Base-by-base conservation (phyloP, 1,139 yeast genomes). In the Yamadazyma aaseri region DNA sequence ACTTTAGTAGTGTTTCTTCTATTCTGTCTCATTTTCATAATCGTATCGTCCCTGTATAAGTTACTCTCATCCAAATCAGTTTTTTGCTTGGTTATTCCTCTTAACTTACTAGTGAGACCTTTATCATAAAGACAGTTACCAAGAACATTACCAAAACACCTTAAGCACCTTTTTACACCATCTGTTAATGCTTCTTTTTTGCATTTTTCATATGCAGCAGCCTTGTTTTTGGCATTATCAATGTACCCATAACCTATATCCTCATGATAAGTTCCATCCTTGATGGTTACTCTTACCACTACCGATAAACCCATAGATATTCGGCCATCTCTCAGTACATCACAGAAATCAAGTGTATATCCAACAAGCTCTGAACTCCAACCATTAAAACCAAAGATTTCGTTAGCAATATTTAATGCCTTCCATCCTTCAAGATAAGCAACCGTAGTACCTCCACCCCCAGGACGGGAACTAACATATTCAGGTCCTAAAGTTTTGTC, bases 401-500 rank as follows among this genome's bases (percentile, higher is more conserved):
- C 84, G 49, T 85, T 85, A 11, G 95, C 94, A 30, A 85, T 58
- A 51, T 82, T 81, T 28, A 85, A 71, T 3, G 85, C 90, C 50
- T 76, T 80, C 89, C 90, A 83, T 1, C 94, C 95, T 58, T 83
- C 92, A 20, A 84, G 71, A 48, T 84, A 84, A 2, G 84, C 79
- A 4, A 84, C 86, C 33, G 73, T 66, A 28, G 69, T 69, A 6
- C 83, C 81, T 2, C 87, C 87, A 17, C 82, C 87, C 1, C 90
- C 94, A 2, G 90, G 81, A 26, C 97, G 71, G 32, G 78, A 76
- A 26, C 95, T 80, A 20, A 92, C 81, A 51, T 79, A 90, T 56
- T 90, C 97, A 0, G 97, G 97, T 0, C 98, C 98, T 21, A 89
- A 65, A 18, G 79, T 79, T 46, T 74, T 77, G 43, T 78, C 79